A percentile compares a stretch with the other conserved stretches of the same genome.
phyloP scores from a whole-genome alignment of 345 rosid genomes.

The Melaleuca alternifolia region DNA sequence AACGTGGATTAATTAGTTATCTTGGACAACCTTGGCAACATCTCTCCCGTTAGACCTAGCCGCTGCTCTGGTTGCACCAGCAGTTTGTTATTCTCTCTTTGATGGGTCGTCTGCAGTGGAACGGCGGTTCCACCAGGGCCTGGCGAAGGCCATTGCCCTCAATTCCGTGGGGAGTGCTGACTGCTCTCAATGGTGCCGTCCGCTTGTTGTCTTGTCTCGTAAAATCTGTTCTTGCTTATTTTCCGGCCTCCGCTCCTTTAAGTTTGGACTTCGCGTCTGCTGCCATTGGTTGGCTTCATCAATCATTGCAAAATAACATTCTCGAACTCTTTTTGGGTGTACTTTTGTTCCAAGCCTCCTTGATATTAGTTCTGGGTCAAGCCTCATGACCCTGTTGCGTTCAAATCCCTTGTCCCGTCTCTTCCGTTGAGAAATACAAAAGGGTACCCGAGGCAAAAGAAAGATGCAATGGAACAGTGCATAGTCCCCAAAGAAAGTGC shows the following conservation, averaged over 20 bases:
- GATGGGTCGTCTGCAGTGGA: not conserved
- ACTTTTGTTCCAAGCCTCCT: not conserved
- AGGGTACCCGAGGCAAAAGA: not conserved
- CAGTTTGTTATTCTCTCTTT: not conserved
- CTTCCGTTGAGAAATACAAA: not conserved
- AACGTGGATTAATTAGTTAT: not conserved
- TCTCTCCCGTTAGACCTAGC: not conserved
- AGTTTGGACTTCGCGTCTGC: not conserved
- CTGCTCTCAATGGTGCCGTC: too few relatives aligned
- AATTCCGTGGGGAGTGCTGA: not conserved
- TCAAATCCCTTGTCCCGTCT: not conserved
- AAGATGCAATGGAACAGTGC: not conserved
- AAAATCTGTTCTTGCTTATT: not conserved
- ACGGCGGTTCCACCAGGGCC: not conserved
- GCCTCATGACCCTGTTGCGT: not conserved
- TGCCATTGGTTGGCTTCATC: not conserved
- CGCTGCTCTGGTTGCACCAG: not conserved
- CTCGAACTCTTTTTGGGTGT: not conserved
- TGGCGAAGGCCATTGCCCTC: not conserved
- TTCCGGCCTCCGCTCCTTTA: not conserved
- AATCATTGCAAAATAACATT: not conserved
- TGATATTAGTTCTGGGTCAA: not conserved
- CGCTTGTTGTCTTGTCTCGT: not conserved
- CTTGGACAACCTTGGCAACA: not conserved
- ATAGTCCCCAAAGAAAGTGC: not conserved